Base-by-base conservation (phyloP, 2,329 filamentous ascomycete species). In the Cercospora canescens region DNA sequence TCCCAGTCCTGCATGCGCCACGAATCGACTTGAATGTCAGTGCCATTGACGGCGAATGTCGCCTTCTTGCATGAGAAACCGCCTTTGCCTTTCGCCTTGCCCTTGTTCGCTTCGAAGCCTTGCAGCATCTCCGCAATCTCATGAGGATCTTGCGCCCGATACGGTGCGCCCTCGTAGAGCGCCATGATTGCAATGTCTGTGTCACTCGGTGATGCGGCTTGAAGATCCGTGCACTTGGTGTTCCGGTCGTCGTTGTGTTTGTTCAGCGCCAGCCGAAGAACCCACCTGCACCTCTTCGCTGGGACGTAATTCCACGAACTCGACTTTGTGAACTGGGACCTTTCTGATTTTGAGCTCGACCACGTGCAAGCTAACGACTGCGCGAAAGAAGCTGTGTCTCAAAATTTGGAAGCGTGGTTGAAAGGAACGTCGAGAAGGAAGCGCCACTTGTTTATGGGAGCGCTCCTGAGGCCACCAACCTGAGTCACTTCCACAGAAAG, bases 1-100 rank as follows among this genome's bases (percentile, higher is more conserved):
- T 98, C 94, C 90, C 91, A 96, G 71, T 99, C 95, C 73, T 91
- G 89, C 79, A 98, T 90, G 71, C 91, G 90, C 95, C 95, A 99
- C 2, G 94, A 97, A 76, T 95, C 88, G 64, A 98, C 92, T 6
- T 82, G 83, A 70, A 92, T 86, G 65, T 88, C 83, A 24, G 85
- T 83, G 6, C 89, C 92, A 16, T 81, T 80, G 48, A 98, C 86
- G 1, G 83, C 73, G 76, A 92, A 99, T 3, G 87, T 91, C n/a
- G 87, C 88, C 81, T 93, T 96, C 79, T 90, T 95, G 81, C 90
- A 90, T 18, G 86, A 89, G 76, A 93, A 92, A 2, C 82, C 82
- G 41, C 83, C 85, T 69, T 80, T 79, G 65, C 79, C 78, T 66
- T 80, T 80, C 62, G 79, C 79, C 73, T 80, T 79, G 65, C 86